These are phyloP conservation scores for Moesziomyces sp. DNA, from an alignment of 1,284 basidiomycete genomes.

Conservation along the genomic window DNA sequence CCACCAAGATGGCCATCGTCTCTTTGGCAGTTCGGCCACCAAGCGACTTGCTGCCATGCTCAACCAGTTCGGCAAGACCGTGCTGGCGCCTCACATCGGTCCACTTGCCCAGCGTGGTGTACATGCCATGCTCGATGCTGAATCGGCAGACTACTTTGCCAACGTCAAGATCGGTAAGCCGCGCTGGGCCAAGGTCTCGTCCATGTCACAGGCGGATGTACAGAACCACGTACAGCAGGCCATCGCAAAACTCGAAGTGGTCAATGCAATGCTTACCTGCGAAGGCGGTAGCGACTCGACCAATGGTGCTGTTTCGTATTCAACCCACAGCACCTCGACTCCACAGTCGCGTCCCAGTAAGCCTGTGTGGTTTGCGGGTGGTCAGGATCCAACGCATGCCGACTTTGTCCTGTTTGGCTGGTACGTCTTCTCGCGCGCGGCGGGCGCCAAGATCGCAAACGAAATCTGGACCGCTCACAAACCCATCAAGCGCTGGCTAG, in stretches of 20 bases:
- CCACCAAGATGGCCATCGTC: slow-evolving; percentile 31
- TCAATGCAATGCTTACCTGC: slow-evolving; percentile 38
- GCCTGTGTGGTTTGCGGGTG: slow-evolving; percentile 45
- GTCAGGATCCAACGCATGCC: slow-evolving; percentile 53
- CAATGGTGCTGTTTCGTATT: neutral
- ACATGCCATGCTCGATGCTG: slow-evolving; percentile 42
- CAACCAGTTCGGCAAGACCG: slow-evolving; percentile 45
- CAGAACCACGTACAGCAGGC: slow-evolving; percentile 29
- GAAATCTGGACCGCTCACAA: slow-evolving; percentile 51
- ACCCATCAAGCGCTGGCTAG: slow-evolving; percentile 41
- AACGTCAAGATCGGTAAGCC: slow-evolving; percentile 50
- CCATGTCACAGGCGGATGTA: slow-evolving; percentile 19
- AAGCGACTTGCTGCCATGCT: slow-evolving; percentile 50
- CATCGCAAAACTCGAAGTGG: slow-evolving; percentile 33
- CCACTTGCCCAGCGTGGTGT: slow-evolving; percentile 38
- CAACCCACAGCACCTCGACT: neutral
- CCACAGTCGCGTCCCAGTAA: neutral
- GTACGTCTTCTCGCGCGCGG: slow-evolving; percentile 45
- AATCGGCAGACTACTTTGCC: slow-evolving; percentile 50
- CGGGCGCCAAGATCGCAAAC: slow-evolving; percentile 27
- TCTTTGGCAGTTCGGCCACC: slow-evolving; percentile 44
- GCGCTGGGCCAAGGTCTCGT: slow-evolving; percentile 31
- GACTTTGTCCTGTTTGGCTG: slow-evolving; percentile 57
- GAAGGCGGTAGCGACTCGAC: slow-evolving; percentile 11
- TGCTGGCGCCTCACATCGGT: slow-evolving; percentile 40